Evolutionary conservation across 2,329 filamentous ascomycete genomes (phyloP), one percentile per base, ranked within the genome.

Genomic region (Fusarium nisikadoi): DNA sequence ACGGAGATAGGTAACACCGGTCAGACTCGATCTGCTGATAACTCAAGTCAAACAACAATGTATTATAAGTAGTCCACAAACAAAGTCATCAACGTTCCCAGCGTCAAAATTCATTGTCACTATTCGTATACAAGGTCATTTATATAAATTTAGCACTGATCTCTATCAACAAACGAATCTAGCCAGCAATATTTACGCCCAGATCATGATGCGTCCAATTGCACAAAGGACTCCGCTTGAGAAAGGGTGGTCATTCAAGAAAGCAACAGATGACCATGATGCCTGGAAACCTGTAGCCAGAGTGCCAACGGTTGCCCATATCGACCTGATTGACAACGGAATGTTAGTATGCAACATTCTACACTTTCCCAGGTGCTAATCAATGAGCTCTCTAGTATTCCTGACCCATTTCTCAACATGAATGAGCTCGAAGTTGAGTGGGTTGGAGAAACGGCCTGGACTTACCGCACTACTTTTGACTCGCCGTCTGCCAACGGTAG

Each of bases 311-410:
- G 67, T 70, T 8, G 47, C 49, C 25, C 67, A 70, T 20, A 20
- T 68, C 5, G 67, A 70, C 31, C 29, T 70, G n/a, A 19, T 70
- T 49, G n/a, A 70, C 6, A 69, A 70, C 27, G 59, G 53, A 46
- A 23, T 50, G 67, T 70, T 33, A 36, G 65, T 59, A 11, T 10
- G 8, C 9, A 1, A 14, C 5, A 8, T 25, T 9, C 16, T 23
- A 2, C 9, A 5, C 2, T 11, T 3, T 19, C 5, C 5, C 17
- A 12, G 3, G 17, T 49, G 10, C 60, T 62, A 8, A 62, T n/a
- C 2, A 4, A 9, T 20, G 12, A 16, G 12, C 17, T 17, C 3
- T 23, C 4, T 14, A 60, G 56, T 5, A 60, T 60, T 8, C 46
- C 46, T 23, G 46, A 60, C 13, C 56, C 56, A 12, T 60, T 60